phyloP scores from a whole-genome alignment of 1,139 yeast species.

The Hyphopichia pseudoburtonii region DNA sequence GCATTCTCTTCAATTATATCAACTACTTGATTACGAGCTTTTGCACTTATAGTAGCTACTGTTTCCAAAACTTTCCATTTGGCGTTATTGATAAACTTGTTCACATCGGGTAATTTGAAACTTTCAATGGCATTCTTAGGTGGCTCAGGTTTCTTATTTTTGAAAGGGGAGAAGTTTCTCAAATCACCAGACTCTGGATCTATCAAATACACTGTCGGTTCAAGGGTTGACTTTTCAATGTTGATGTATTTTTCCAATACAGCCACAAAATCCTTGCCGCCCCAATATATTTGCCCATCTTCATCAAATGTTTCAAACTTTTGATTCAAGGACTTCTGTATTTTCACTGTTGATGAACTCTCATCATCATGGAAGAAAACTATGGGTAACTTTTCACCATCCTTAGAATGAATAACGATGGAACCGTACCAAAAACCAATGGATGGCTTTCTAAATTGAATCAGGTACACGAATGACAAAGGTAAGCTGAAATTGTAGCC shows the following conservation, averaged over 20 bases:
- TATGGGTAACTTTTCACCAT: conserved; percentile 73
- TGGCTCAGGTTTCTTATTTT: conserved; percentile 18
- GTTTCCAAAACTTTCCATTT: conserved; percentile 87
- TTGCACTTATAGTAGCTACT: conserved; percentile 77
- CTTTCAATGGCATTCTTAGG: conserved; percentile 6
- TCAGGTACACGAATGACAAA: conserved; percentile 63
- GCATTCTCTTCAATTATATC: conserved; percentile 65
- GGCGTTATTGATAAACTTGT: conserved; percentile 59
- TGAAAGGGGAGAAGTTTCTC: conserved; percentile 70
- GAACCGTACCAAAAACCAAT: conserved; percentile 94
- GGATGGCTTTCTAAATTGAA: conserved; percentile 82
- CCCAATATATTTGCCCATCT: conserved; percentile 76
- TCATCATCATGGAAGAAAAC: conserved; percentile 91
- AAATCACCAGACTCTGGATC: conserved; percentile 82
- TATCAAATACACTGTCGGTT: conserved; percentile 68
- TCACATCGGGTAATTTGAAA: conserved; percentile 41
- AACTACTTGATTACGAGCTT: conserved; percentile 59
- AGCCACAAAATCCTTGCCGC: conserved; percentile 75
- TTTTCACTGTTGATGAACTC: conserved; percentile 67
- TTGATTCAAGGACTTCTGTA: conserved; percentile 57
- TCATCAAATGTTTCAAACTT: conserved; percentile 74
- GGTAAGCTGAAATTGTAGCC: conserved; percentile 68
- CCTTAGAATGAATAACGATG: conserved; percentile 66
- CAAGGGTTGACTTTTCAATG: conserved; percentile 68
- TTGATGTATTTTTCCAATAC: conserved; percentile 55